A percentile compares a stretch with the other conserved stretches of the same genome.
These are phyloP conservation scores for Pleurotus pulmonarius DNA, from an alignment of 768 basidiomycete species.

Conservation along the genomic window DNA sequence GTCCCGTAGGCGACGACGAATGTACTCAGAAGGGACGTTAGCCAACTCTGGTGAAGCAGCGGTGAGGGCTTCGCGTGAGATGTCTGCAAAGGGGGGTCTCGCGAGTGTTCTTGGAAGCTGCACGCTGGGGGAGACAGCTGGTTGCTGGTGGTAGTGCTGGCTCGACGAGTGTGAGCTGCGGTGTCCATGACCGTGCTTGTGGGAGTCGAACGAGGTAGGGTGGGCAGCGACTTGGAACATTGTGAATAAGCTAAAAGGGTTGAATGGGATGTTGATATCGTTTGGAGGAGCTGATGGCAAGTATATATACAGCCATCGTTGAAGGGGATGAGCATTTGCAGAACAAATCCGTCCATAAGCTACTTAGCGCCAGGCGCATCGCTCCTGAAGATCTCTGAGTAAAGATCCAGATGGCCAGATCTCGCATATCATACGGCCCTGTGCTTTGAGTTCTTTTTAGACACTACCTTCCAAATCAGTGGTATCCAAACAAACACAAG, in stretches of 20 bases:
- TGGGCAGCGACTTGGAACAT: constrained; percentile 51
- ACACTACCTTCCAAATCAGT: constrained; percentile 4
- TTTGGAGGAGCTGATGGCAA: neutral
- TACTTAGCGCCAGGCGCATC: neutral
- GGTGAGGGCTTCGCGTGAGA: constrained; percentile 53
- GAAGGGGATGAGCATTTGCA: constrained; percentile 8
- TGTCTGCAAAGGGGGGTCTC: constrained; percentile 55
- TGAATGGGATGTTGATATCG: constrained; percentile 3
- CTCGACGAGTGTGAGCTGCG: constrained; percentile 21
- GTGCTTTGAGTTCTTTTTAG: constrained; percentile 8
- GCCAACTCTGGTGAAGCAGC: constrained; percentile 68
- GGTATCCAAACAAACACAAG: neutral
- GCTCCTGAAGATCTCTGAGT: constrained; percentile 4
- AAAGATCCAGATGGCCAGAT: constrained; percentile 1
- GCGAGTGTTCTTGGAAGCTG: constrained; percentile 72
- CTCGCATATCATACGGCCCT: constrained; percentile 6
- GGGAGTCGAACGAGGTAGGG: constrained; percentile 34
- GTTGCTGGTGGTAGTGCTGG: constrained; percentile 16
- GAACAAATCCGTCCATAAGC: constrained; percentile 7
- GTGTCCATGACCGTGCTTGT: constrained; percentile 24
- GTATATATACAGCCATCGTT: constrained; percentile 3
- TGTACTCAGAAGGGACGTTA: constrained; percentile 64
- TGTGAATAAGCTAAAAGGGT: constrained; percentile 6
- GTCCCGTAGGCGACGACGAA: constrained; percentile 55
- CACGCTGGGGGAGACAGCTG: constrained; percentile 28